Base-by-base conservation (phyloP, 768 basidiomycete genomes). In the Panus rudis region DNA sequence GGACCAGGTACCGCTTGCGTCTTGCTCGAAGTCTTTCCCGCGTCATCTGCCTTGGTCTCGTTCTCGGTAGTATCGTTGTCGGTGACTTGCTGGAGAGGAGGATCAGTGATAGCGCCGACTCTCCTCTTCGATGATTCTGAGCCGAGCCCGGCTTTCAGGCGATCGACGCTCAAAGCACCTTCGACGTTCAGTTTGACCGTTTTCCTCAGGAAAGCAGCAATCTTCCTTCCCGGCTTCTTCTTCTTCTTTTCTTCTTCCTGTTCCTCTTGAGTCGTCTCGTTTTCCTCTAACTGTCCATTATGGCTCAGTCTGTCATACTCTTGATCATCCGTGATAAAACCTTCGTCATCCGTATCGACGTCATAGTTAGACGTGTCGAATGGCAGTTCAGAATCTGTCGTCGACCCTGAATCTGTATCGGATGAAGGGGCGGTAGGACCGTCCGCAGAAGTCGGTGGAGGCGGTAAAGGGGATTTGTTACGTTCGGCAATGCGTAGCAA, bases 401-500 rank as follows among this genome's bases (percentile, higher is more conserved):
- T n/a, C n/a, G n/a, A n/a, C n/a, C n/a, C n/a, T 6, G 33, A 37
- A 14, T 48, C 47, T 3, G 50, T 27, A 14, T 48, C 50, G 31
- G 44, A 47, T 0, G 42, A 48, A 2, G 41, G 39, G 28, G 48
- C 11, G 28, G 52, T 39, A 30, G 50, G 13, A 20, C 12, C 38
- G 13, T 47, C 41, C 27, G 21, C 32, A 5, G 55, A 46, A 2
- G 43, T 41, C 8, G 56, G 63, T 23, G 69, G 65, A 2, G 65
- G 67, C 8, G 71, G 69, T 1, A 71, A 45, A 2, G 71, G 71
- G 3, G 59, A 51, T 25, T 63, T 61, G 30, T 57, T 55, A 21
- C 45, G 54, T 47, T 72, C 71, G 4, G 63, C 69, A 20, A 69
- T 54, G 4, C 71, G 63, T 4, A 71, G 57, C 16, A 72, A 52